phyloP scores from a whole-genome alignment of 345 rosid genomes.

The Corymbia maculata region DNA sequence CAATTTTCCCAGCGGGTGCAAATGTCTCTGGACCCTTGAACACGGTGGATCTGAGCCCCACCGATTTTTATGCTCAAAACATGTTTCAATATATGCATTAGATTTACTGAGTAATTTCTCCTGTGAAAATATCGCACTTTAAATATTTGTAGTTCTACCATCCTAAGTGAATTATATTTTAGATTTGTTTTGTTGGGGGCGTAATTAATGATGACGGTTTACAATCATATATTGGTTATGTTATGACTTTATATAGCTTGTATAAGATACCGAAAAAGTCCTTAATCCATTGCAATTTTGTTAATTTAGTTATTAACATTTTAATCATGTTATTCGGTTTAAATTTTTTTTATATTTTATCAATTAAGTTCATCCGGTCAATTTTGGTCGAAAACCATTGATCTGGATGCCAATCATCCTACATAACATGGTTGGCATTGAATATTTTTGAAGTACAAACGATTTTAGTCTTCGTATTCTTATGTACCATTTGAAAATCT shows the following conservation, averaged over 20 bases:
- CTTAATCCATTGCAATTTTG: background rate
- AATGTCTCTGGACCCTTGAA: background rate
- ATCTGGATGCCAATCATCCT: too few relatives aligned
- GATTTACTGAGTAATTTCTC: background rate
- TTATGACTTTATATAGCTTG: background rate
- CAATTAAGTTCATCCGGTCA: fast-evolving
- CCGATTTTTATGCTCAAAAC: fast-evolving
- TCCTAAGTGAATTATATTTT: background rate
- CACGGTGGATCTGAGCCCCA: background rate
- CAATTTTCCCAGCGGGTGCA: background rate
- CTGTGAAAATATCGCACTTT: background rate
- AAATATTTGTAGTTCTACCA: background rate
- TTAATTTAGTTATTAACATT: too few relatives aligned
- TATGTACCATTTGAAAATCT: background rate
- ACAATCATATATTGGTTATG: background rate
- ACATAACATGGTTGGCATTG: too few relatives aligned
- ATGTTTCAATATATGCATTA: background rate
- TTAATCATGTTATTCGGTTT: background rate
- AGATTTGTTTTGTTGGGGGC: background rate
- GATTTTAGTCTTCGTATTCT: background rate
- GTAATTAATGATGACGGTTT: background rate
- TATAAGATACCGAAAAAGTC: background rate
- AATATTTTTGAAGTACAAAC: background rate
- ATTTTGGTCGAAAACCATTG: too few relatives aligned
- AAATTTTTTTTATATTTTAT: fast-evolving